A percentile compares a stretch with the other conserved stretches of the same genome.
phyloP scores from a whole-genome alignment of 2,329 filamentous ascomycete species.

The Fusarium decemcellulare region DNA sequence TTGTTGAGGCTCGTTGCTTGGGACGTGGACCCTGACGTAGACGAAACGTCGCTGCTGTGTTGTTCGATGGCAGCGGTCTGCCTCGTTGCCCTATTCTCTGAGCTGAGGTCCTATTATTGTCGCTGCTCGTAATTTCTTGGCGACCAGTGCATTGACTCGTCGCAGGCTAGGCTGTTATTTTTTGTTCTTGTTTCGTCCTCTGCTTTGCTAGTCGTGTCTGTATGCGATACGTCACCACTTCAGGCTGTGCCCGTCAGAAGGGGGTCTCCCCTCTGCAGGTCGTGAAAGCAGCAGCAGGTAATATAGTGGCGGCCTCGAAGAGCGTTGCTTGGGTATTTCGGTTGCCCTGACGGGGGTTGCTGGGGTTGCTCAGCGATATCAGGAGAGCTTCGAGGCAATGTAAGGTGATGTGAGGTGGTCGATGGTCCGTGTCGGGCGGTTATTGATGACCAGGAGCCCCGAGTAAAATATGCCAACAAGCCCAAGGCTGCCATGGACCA shows the following conservation, averaged over 20 bases:
- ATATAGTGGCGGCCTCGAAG: constrained; percentile 40
- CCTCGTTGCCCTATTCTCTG: constrained; percentile 28
- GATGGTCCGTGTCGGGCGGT: constrained; percentile 42
- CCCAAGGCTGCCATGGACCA: constrained; percentile 24
- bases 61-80: constrained; percentile 26
- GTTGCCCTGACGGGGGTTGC: constrained; percentile 42
- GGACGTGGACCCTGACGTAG: constrained; percentile 13
- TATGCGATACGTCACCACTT: constrained; percentile 44
- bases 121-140: constrained; percentile 37
- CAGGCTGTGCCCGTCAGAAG: constrained; percentile 39
- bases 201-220: constrained; percentile 32
- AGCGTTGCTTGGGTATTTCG: constrained; percentile 42
- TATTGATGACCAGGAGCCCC: constrained; percentile 33
- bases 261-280: constrained; percentile 33
- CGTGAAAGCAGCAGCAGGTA: constrained; percentile 36
- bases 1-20: background rate
- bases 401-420: constrained; percentile 48
- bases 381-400: constrained; percentile 46
- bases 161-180: background rate
- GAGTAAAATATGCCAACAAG: constrained; percentile 29
- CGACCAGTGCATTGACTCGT: constrained; percentile 10
- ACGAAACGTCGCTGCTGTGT: constrained; percentile 14
- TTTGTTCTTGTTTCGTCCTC: background rate
- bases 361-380: constrained; percentile 39
- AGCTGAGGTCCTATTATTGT: constrained; percentile 32